Evolutionary conservation across 2,329 filamentous ascomycete species (phyloP).

Genomic region (Aspergillus quadricinctus): DNA sequence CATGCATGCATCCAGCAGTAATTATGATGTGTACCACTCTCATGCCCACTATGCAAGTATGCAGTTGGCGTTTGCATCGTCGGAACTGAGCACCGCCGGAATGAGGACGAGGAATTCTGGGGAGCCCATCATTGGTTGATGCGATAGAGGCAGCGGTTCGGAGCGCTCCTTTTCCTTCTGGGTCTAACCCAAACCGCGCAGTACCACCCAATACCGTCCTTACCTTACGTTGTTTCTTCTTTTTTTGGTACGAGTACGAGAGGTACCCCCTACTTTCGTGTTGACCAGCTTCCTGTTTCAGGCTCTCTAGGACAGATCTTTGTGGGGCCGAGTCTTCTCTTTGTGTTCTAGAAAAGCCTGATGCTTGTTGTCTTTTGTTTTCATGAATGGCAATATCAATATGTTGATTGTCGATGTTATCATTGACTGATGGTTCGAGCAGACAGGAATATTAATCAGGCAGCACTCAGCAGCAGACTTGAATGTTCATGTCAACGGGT

Average conservation of each 20-base stretch:
- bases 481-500: too few species aligned
- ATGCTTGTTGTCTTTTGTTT: neutral
- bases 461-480: too few species aligned
- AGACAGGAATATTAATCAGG: too few species aligned
- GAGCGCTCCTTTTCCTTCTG: slow-evolving; percentile 24
- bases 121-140: neutral
- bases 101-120: neutral
- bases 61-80: neutral
- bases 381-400: too few species aligned
- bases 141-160: slow-evolving; percentile 23
- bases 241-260: neutral
- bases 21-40: neutral
- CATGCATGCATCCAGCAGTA: neutral
- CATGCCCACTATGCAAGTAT: neutral
- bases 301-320: neutral
- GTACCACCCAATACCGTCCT: neutral
- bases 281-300: neutral
- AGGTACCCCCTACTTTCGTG: too few species aligned
- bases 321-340: neutral
- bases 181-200: slow-evolving; percentile 9
- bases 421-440: too few species aligned
- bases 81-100: slow-evolving; percentile 16
- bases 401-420: too few species aligned
- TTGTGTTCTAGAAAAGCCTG: neutral
- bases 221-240: neutral